Base-by-base conservation (phyloP, 352 stramenopile species). In the Pythium rishiriense region DNA sequence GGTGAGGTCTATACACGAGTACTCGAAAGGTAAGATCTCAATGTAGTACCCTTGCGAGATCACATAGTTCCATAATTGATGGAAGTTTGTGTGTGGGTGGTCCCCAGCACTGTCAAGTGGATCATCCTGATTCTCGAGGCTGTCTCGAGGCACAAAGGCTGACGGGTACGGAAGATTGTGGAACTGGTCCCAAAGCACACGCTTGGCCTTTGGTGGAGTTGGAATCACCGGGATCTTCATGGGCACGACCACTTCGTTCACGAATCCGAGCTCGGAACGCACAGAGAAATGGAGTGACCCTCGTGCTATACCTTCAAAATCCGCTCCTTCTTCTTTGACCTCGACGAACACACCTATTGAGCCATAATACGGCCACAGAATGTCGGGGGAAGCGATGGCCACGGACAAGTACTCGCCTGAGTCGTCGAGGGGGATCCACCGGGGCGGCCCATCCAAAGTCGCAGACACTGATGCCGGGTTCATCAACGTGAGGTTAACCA, bases 91-190 rank as follows among this genome's bases (percentile, higher is more conserved):
- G 66, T 95, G 81, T 12, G 72, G 75, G 28, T 96, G 83, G 60
- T 96, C 89, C 31, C 88, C 88, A 14, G 88, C 80, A 26, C 75
- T 75, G 59, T 95, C 85, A 29, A 96, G 78, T 26, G 85, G 66
- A 52, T 93, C 76, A 46, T 83, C 64, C 9, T 78, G 66, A 33
- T 79, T 81, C 62, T 90, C 75, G 3, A 96, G 72, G 29, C 87
- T 87, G 64, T 97, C 89, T 25, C 81, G 72, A 11, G 87, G 86
- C 1, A 93, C 72, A 60, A 91, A 97, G 8, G 76, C 82, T 0
- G 88, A 91, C 8, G 89, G 89, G 51, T 97, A 97, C 15, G 83
- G 76, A 48, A 97, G 82, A 57, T 91, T 96, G 48, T 93, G 87
- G 63, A 93, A 95, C 62, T 94, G 85, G 56, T 97, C 88, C 88